Percentiles rank a stretch among this genome's conserved stretches.
These are phyloP conservation scores for Fragaria vesca DNA, from an alignment of 306 rosid genomes.

Conservation along the genomic window DNA sequence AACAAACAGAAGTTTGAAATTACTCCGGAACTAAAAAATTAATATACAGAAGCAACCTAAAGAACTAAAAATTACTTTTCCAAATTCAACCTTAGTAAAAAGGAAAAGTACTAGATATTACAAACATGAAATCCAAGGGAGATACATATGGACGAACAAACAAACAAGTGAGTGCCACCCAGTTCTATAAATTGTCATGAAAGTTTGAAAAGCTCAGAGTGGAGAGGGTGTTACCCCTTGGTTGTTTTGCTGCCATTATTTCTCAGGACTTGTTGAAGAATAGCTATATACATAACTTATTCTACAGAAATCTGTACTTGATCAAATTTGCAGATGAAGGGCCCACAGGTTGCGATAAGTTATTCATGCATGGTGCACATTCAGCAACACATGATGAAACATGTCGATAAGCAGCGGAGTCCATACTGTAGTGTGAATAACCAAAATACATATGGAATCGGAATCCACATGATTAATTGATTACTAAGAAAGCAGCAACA, in stretches of 20 bases:
- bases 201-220: neutral
- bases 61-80: no score
- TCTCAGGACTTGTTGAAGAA: constrained; percentile 7
- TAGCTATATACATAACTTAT: constrained; percentile 41
- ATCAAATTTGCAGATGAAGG: constrained; percentile 16
- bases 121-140: constrained; percentile 12
- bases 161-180: constrained; percentile 13
- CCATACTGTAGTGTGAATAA: neutral
- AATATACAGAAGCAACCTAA: no score
- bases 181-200: constrained; percentile 4
- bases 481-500: neutral
- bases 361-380: constrained; percentile 52
- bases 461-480: neutral
- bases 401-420: constrained; percentile 36
- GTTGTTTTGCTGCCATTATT: constrained; percentile 19
- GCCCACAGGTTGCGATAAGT: constrained; percentile 1
- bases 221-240: constrained; percentile 9
- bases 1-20: constrained; percentile 3
- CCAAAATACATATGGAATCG: neutral
- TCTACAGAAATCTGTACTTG: constrained; percentile 34
- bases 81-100: neutral
- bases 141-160: constrained; percentile 8
- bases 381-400: constrained; percentile 64
- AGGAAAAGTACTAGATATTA: constrained; percentile 11
- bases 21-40: no score